Conservation (phyloP, 148 eudicot genomes). For the Pharnaceum exiguum region DNA sequence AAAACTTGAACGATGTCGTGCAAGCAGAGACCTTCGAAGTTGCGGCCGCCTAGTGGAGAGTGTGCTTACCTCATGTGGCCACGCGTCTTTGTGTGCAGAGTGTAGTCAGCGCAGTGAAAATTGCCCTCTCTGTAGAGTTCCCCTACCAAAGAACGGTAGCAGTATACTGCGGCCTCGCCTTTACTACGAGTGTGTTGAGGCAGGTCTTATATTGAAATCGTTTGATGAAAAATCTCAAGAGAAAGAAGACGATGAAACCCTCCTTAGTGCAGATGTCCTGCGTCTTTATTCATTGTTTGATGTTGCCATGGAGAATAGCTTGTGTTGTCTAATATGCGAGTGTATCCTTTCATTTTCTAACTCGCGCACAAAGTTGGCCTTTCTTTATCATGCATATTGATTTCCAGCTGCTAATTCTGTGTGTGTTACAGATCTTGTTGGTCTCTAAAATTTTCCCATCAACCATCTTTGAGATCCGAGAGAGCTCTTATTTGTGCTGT, state of each 20-base stretch:
- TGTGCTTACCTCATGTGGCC: slow-evolving; percentile 81
- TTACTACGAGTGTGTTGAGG: slow-evolving; percentile 85
- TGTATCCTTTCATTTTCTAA: slow-evolving; percentile 64
- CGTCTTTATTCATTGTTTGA: slow-evolving; percentile 88
- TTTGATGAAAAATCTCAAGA: slow-evolving; percentile 60
- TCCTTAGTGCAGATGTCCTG: slow-evolving; percentile 62
- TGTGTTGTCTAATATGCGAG: slow-evolving; percentile 80
- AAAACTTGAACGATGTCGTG: slow-evolving; percentile 90
- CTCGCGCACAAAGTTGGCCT: background rate
- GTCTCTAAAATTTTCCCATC: background rate
- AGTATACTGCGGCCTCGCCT: slow-evolving; percentile 77
- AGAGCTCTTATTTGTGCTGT: too few relatives aligned
- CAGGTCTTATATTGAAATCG: slow-evolving; percentile 70
- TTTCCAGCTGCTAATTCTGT: background rate
- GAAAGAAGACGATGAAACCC: slow-evolving; percentile 46
- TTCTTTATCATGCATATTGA: slow-evolving; percentile 1
- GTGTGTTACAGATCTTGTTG: background rate
- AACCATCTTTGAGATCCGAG: too few relatives aligned
- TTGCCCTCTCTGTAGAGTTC: slow-evolving; percentile 83
- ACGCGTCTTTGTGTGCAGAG: slow-evolving; percentile 92
- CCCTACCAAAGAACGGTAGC: slow-evolving; percentile 50
- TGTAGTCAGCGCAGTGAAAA: slow-evolving; percentile 83
- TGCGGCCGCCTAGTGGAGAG: slow-evolving; percentile 74
- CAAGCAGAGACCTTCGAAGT: slow-evolving; percentile 88
- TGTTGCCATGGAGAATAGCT: slow-evolving; percentile 82